These are phyloP conservation scores for Auricularia heimuer DNA, from an alignment of 768 basidiomycete species.

Conservation along the genomic window DNA sequence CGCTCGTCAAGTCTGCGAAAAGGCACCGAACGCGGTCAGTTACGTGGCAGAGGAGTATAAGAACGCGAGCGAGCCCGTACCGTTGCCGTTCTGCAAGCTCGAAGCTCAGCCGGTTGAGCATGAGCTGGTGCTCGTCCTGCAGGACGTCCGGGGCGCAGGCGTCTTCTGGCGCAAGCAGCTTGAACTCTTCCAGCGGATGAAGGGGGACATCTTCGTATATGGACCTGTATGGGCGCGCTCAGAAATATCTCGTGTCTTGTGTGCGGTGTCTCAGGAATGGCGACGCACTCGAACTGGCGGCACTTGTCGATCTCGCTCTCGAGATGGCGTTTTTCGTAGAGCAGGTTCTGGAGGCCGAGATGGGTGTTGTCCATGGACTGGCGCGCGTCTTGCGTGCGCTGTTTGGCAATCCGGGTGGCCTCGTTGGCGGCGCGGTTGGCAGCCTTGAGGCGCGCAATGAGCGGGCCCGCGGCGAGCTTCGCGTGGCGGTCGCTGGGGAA, in stretches of 20 bases:
- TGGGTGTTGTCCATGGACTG: slow-evolving; percentile 88
- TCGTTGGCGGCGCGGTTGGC: slow-evolving; percentile 67
- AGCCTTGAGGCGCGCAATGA: slow-evolving; percentile 71
- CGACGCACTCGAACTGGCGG: slow-evolving; percentile 76
- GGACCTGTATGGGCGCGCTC: slow-evolving; percentile 38
- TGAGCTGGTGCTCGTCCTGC: slow-evolving; percentile 67
- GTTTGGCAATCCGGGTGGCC: slow-evolving; percentile 53
- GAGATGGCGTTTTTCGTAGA: slow-evolving; percentile 83
- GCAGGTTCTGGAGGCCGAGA: slow-evolving; percentile 74
- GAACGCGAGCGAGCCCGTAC: slow-evolving; percentile 30
- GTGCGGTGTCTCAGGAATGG: background rate
- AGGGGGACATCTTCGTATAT: slow-evolving; percentile 83
- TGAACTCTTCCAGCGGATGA: slow-evolving; percentile 60
- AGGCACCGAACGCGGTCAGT: background rate
- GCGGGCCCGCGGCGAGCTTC: slow-evolving; percentile 56
- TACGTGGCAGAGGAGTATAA: background rate
- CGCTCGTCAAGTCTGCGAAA: slow-evolving; percentile 5
- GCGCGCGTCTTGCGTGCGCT: slow-evolving; percentile 61
- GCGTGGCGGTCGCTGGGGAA: background rate
- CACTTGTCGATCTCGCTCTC: slow-evolving; percentile 90
- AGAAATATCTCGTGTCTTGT: background rate
- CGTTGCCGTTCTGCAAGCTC: slow-evolving; percentile 83
- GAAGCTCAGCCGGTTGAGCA: slow-evolving; percentile 80
- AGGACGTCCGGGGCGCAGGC: slow-evolving; percentile 51
- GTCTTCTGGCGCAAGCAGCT: slow-evolving; percentile 56